These are phyloP conservation scores for Globisporangium middletonii DNA, from an alignment of 352 stramenopile species.

Conservation along the genomic window DNA sequence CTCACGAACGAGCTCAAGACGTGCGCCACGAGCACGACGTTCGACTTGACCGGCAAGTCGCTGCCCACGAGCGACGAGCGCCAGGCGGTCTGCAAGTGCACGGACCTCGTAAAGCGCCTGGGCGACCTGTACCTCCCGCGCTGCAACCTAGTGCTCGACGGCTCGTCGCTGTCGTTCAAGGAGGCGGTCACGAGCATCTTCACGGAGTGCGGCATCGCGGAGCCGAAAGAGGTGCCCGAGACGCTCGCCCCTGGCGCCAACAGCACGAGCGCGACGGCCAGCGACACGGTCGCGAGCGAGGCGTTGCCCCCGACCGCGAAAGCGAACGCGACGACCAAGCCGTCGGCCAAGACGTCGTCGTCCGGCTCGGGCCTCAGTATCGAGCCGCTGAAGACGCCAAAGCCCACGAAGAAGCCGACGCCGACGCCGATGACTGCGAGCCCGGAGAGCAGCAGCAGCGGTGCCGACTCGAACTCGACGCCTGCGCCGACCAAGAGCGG, in stretches of 20 bases:
- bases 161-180: conserved; percentile 22
- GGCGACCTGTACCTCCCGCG: conserved; percentile 19
- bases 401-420: neutral
- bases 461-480: neutral
- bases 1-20: conserved; percentile 17
- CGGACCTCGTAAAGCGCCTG: conserved; percentile 20
- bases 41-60: conserved; percentile 18
- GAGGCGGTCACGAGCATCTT: conserved; percentile 22
- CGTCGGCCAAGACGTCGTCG: neutral
- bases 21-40: conserved; percentile 17
- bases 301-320: conserved; percentile 1
- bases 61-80: conserved; percentile 21
- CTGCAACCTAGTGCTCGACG: conserved; percentile 24
- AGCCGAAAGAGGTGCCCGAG: conserved; percentile 10
- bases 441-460: neutral
- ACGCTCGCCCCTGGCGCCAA: conserved; percentile 5
- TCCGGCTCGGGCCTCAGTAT: conserved; percentile 5
- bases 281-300: conserved; percentile 1
- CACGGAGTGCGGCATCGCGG: conserved; percentile 14
- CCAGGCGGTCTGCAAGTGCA: conserved; percentile 25
- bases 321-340: neutral
- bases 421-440: conserved; percentile 1
- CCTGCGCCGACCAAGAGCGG: neutral
- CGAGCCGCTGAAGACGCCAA: conserved; percentile 1
- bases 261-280: conserved; percentile 4